phyloP scores from a whole-genome alignment of 352 stramenopile genomes.

The Blastocystis sp. region DNA sequence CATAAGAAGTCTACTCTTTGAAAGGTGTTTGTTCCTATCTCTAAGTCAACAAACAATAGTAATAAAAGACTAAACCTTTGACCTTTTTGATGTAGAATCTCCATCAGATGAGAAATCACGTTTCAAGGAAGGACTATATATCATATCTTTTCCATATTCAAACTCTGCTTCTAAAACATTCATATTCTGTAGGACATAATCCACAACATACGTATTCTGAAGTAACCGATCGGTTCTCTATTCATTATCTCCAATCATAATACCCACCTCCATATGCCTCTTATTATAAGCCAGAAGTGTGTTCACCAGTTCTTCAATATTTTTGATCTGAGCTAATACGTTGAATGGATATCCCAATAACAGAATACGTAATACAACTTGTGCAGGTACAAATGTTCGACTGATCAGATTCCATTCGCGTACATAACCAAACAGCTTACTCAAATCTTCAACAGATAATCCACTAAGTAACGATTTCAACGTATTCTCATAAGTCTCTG shows the following conservation, averaged over 20 bases:
- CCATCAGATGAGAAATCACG: neutral
- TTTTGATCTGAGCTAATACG: constrained; percentile 70
- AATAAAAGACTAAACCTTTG: too few species aligned
- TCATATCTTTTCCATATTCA: neutral
- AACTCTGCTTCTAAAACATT: constrained; percentile 9
- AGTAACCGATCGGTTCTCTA: constrained; percentile 87
- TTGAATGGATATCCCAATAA: constrained; percentile 69
- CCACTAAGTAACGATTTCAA: constrained; percentile 70
- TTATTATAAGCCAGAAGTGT: constrained; percentile 90
- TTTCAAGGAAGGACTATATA: neutral
- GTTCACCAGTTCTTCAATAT: constrained; percentile 78
- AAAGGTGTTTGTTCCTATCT: neutral
- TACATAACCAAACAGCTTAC: constrained; percentile 83
- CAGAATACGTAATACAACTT: constrained; percentile 83
- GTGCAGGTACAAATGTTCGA: constrained; percentile 82
- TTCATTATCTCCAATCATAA: neutral
- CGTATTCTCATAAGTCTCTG: neutral
- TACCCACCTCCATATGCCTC: constrained; percentile 78
- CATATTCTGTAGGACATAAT: constrained; percentile 71
- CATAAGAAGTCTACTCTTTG: neutral
- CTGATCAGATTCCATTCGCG: constrained; percentile 95
- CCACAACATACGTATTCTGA: constrained; percentile 89
- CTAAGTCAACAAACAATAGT: too few species aligned
- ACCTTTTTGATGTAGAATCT: too few species aligned
- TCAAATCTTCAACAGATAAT: constrained; percentile 76